These are phyloP conservation scores for Oryza rufipogon DNA, from an alignment of 176 grass and related monocot genomes.

Conservation along the genomic window DNA sequence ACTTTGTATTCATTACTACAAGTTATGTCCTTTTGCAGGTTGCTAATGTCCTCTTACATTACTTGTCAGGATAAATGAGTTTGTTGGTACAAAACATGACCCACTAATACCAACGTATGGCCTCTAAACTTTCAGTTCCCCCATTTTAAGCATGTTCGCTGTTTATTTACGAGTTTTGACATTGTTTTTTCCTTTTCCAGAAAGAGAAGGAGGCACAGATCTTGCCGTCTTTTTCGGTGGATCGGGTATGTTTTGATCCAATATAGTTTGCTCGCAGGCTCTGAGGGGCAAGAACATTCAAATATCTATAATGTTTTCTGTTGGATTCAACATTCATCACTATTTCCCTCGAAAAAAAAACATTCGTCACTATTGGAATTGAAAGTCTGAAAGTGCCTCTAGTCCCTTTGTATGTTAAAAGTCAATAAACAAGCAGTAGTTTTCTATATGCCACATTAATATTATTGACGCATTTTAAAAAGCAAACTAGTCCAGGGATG, in stretches of 20 bases:
- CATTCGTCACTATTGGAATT: too few species aligned
- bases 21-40: neutral
- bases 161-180: conserved; percentile 6
- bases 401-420: neutral
- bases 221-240: conserved; percentile 66
- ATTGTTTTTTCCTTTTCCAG: conserved; percentile 47
- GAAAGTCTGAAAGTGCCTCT: neutral
- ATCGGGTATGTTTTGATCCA: conserved; percentile 50
- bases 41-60: conserved; percentile 28
- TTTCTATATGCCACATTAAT: neutral
- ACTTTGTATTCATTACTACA: neutral
- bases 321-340: neutral
- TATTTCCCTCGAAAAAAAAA: neutral
- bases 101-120: conserved; percentile 86
- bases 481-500: neutral
- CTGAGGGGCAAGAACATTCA: neutral
- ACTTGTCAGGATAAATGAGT: conserved; percentile 78
- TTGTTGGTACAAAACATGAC: conserved; percentile 79
- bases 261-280: neutral
- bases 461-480: neutral
- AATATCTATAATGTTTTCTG: neutral
- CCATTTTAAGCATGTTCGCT: conserved; percentile 21
- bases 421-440: neutral
- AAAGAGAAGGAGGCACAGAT: conserved; percentile 64
- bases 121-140: conserved; percentile 38